Evolutionary conservation across 2,329 filamentous ascomycete genomes (phyloP).

Genomic region (Dichotomopilus funicola): DNA sequence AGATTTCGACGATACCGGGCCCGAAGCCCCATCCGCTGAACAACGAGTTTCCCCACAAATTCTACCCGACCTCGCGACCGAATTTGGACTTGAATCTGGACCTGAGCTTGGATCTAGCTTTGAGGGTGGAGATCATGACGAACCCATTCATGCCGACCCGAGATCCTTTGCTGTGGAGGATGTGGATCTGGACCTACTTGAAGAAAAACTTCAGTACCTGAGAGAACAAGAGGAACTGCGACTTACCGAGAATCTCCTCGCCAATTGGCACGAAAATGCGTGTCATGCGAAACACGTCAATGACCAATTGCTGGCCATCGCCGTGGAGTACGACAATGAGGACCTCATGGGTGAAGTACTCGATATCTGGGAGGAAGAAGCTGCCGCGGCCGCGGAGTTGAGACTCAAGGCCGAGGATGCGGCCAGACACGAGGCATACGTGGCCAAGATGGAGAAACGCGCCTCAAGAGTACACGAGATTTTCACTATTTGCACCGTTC

Average conservation of each 20-base stretch:
- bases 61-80: not conserved
- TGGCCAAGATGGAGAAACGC: slow-evolving; percentile 45
- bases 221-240: slow-evolving; percentile 9
- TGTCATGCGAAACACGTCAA: slow-evolving; percentile 9
- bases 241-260: slow-evolving; percentile 11
- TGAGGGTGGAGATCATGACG: not conserved
- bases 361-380: slow-evolving; percentile 21
- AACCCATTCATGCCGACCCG: not conserved
- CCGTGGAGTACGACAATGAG: slow-evolving; percentile 18
- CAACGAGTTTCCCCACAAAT: not conserved
- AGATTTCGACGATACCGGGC: not conserved
- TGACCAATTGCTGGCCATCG: slow-evolving; percentile 3
- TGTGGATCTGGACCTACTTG: slow-evolving; percentile 21
- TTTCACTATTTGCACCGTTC: slow-evolving; percentile 57
- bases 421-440: slow-evolving; percentile 26
- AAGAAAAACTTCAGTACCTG: slow-evolving; percentile 17
- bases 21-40: not conserved
- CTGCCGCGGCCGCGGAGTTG: slow-evolving; percentile 3
- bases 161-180: not conserved
- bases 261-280: slow-evolving; percentile 12
- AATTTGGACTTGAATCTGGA: not conserved
- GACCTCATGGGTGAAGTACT: slow-evolving; percentile 20
- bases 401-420: slow-evolving; percentile 13
- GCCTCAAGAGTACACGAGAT: slow-evolving; percentile 59
- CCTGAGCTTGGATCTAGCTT: not conserved